Evolutionary conservation across 2,329 filamentous ascomycete genomes (phyloP), one percentile per base, ranked within the genome.

Genomic region (Xylariales sp.): DNA sequence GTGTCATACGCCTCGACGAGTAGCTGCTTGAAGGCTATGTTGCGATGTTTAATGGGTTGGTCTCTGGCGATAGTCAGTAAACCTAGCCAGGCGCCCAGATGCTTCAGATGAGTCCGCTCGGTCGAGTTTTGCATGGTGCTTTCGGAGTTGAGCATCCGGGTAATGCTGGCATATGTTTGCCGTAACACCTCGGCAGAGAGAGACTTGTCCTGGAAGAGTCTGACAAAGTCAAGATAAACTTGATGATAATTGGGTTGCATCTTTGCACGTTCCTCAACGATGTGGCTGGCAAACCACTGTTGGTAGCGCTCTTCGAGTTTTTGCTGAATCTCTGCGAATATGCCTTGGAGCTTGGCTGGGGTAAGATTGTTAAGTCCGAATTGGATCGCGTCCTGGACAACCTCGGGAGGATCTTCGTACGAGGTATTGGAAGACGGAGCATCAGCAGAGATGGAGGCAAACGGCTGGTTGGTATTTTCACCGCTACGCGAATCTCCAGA

Each of bases 301-400:
- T 94, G 86, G 58, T 96, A 85, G 49, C 83, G 81, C 37, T 85
- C 78, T 35, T 88, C 81, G 33, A 98, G 67, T 30, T 86, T 80
- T 27, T 88, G 82, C 34, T 80, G 82, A 25, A 98, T 76, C 49
- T 96, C 89, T 37, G 75, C 74, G 53, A 91, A 83, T 63, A 96
- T 96, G 28, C 83, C 76, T 37, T 87, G 81, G 14, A 98, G 70
- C 30, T 95, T 97, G 29, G 84, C 81, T 50, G 93, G 84, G 0
- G 93, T 97, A 37, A 98, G 83, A 51, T 98, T 98, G 71, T 98
- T 98, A 41, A 98, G 72, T 18, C 94, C 86, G 53, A 98, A 98
- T 49, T 95, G 81, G 27, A 98, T 89, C 60, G 88, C 94, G 60
- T 95, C 93, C 51, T 95, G 90, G 1, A 85, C 77, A 16, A 91